Conservation (phyloP, 2,329 filamentous ascomycete species). For the Alternaria conjuncta region DNA sequence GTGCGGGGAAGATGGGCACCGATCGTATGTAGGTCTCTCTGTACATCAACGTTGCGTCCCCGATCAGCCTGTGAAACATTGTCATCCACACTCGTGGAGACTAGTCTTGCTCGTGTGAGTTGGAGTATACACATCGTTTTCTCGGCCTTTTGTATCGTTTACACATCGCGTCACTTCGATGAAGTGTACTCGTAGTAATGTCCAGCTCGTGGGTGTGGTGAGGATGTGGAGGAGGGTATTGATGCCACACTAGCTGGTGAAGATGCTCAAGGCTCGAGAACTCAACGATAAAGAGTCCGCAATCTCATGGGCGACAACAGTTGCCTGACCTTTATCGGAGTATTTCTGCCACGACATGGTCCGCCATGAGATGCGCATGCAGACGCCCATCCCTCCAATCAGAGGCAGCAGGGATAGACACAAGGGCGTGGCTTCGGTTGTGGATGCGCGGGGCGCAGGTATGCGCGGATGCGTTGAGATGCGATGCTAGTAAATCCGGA, state of each 20-base stretch:
- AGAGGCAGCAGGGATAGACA: background rate
- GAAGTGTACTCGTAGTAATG: background rate
- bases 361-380: background rate
- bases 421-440: background rate
- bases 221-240: background rate
- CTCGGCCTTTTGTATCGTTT: too few species aligned
- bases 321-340: background rate
- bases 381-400: background rate
- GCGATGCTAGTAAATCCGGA: background rate
- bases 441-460: background rate
- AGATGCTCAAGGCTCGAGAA: background rate
- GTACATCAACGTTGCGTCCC: background rate
- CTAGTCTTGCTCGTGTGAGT: background rate
- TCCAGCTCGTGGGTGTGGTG: background rate
- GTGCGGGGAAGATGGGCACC: background rate
- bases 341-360: background rate
- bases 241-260: background rate
- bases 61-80: background rate
- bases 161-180: background rate
- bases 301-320: background rate
- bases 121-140: background rate
- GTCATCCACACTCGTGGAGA: background rate
- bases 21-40: background rate
- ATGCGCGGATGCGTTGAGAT: background rate
- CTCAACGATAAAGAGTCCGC: background rate